These are phyloP conservation scores for Gyromitra esculenta DNA, from an alignment of 2,329 filamentous ascomycete genomes.

Conservation along the genomic window DNA sequence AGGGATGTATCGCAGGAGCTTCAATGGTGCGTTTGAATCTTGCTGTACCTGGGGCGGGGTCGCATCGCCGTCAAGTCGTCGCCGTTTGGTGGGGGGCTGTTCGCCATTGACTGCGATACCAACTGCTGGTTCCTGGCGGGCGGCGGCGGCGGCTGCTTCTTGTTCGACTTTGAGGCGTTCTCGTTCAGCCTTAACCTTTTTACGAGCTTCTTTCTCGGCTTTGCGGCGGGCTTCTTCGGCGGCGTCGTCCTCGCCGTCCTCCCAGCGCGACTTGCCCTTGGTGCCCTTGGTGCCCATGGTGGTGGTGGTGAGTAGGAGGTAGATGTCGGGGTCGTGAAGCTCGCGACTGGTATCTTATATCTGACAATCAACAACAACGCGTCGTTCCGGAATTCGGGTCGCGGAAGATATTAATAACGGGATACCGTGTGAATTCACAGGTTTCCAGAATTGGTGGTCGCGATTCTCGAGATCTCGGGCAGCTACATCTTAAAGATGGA, in stretches of 20 bases:
- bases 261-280: conserved; percentile 82
- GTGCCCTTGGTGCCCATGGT: conserved; percentile 68
- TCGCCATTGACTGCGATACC: conserved; percentile 43
- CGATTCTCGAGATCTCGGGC: background rate
- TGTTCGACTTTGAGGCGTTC: conserved; percentile 60
- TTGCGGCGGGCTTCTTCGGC: conserved; percentile 80
- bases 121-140: conserved; percentile 49
- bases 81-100: conserved; percentile 65
- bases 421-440: background rate
- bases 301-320: background rate
- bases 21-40: conserved; percentile 61
- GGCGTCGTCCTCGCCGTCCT: conserved; percentile 80
- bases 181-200: conserved; percentile 57
- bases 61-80: conserved; percentile 62
- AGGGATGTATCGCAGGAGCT: conserved; percentile 76
- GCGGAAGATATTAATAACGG: background rate
- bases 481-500: background rate
- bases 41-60: conserved; percentile 59
- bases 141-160: conserved; percentile 58
- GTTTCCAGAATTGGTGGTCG: background rate
- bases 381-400: background rate
- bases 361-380: background rate
- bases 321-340: conserved; percentile 3
- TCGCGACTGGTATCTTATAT: background rate
- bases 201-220: conserved; percentile 75